Percentiles rank a stretch among this genome's conserved stretches.
Evolutionary conservation across 148 eudicot species (phyloP).

Genomic region (Amaranthus cruentus): DNA sequence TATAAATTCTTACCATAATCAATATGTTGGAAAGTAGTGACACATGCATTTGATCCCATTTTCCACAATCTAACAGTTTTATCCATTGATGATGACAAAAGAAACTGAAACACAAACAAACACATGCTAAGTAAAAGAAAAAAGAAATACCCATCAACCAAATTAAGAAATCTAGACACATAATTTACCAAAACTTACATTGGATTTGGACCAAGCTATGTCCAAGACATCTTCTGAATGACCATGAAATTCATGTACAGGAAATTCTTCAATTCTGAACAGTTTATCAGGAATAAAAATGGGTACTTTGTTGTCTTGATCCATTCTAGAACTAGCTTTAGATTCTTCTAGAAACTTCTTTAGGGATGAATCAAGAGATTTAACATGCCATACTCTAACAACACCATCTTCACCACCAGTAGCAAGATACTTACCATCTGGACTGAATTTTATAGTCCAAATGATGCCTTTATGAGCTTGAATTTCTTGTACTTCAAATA

Average conservation of each 20-base stretch:
- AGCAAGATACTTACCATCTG: constrained; percentile 75
- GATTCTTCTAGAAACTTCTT: constrained; percentile 8
- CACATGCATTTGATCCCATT: constrained; percentile 54
- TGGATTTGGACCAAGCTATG: constrained; percentile 73
- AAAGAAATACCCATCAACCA: too few species aligned
- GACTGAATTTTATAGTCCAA: constrained; percentile 80
- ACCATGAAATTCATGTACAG: constrained; percentile 60
- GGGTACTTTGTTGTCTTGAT: constrained; percentile 23
- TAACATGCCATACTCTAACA: constrained; percentile 65
- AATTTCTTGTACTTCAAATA: constrained; percentile 57
- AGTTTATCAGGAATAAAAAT: constrained; percentile 53
- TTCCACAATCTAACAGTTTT: constrained; percentile 82
- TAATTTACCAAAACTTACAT: constrained; percentile 40
- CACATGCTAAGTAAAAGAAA: too few species aligned
- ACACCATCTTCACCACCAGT: constrained; percentile 83
- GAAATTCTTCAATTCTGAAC: constrained; percentile 56
- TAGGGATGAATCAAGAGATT: constrained; percentile 22
- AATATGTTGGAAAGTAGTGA: constrained; percentile 52
- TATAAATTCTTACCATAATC: constrained; percentile 52
- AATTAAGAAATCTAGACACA: too few species aligned
- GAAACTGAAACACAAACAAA: constrained; percentile 41
- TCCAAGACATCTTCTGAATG: constrained; percentile 66
- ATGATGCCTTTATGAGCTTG: constrained; percentile 66
- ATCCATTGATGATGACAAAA: constrained; percentile 76
- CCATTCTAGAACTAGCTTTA: not conserved